These are phyloP conservation scores for Metschnikowia lochheadii DNA, from an alignment of 805 yeast genomes.

Conservation along the genomic window DNA sequence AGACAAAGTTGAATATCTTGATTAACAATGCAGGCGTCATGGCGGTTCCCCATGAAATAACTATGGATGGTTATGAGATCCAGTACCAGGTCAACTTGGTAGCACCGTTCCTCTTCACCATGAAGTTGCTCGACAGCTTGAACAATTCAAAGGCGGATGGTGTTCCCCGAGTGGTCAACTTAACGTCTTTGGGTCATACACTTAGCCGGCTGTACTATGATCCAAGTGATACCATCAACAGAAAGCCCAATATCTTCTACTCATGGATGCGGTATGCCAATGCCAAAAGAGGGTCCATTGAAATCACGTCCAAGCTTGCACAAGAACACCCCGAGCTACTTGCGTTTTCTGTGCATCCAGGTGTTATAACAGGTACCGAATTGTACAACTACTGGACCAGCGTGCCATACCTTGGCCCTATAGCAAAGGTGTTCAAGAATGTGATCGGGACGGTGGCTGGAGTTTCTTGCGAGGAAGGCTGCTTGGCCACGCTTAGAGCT, in stretches of 20 bases:
- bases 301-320: slow-evolving; percentile 26
- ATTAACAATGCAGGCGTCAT: slow-evolving; percentile 41
- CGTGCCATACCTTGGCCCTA: slow-evolving; percentile 22
- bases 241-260: slow-evolving; percentile 23
- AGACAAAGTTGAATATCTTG: slow-evolving; percentile 28
- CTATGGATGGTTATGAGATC: slow-evolving; percentile 36
- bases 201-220: slow-evolving; percentile 21
- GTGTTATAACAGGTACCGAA: slow-evolving; percentile 31
- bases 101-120: slow-evolving; percentile 32
- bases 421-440: slow-evolving; percentile 16
- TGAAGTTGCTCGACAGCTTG: slow-evolving; percentile 26
- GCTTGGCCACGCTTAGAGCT: slow-evolving; percentile 30
- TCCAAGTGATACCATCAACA: slow-evolving; percentile 23
- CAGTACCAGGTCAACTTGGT: slow-evolving; percentile 40
- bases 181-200: slow-evolving; percentile 34
- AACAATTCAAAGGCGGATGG: slow-evolving; percentile 15
- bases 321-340: slow-evolving; percentile 28
- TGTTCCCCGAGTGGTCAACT: slow-evolving; percentile 28
- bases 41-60: slow-evolving; percentile 34
- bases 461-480: slow-evolving; percentile 32
- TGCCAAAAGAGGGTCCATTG: slow-evolving; percentile 33
- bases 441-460: slow-evolving; percentile 20
- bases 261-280: slow-evolving; percentile 35
- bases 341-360: slow-evolving; percentile 37
- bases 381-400: slow-evolving; percentile 29